Conservation (phyloP, 1,139 yeast genomes). For the Spathaspora sp. region DNA sequence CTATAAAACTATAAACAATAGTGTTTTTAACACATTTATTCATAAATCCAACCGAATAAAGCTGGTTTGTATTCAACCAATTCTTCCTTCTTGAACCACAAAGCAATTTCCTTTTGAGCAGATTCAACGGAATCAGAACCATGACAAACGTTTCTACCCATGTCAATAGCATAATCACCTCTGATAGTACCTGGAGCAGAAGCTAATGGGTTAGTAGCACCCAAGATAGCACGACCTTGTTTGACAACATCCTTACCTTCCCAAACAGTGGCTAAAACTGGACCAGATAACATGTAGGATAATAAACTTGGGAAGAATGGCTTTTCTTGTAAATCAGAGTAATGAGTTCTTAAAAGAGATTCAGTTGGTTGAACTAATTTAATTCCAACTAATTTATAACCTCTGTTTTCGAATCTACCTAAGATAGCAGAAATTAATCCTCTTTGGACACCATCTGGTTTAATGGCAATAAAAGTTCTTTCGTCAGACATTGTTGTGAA, state of each 20-base stretch:
- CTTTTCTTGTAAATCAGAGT: conserved; percentile 91
- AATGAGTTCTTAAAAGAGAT: conserved; percentile 87
- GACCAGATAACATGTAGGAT: conserved; percentile 97
- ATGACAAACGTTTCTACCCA: conserved; percentile 99
- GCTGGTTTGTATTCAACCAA: conserved; percentile 89
- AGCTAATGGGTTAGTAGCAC: conserved; percentile 98
- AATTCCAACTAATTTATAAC: conserved; percentile 95
- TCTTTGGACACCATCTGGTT: conserved; percentile 99
- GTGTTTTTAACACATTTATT: conserved; percentile 46
- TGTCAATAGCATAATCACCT: conserved; percentile 94
- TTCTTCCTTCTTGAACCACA: conserved; percentile 99
- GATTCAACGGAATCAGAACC: conserved; percentile 99
- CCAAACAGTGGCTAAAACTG: conserved; percentile 99
- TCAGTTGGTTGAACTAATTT: conserved; percentile 90
- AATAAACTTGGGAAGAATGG: conserved; percentile 97
- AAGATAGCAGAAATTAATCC: conserved; percentile 89
- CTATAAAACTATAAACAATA: conserved; percentile 4
- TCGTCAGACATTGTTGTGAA: conserved; percentile 55
- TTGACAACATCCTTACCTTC: conserved; percentile 99
- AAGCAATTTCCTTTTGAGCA: conserved; percentile 91
- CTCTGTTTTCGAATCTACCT: conserved; percentile 94
- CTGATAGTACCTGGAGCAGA: conserved; percentile 99
- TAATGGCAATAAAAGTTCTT: conserved; percentile 98
- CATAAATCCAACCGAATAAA: conserved; percentile 88
- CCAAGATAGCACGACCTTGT: conserved; percentile 96